Evolutionary conservation across 768 basidiomycete genomes (phyloP), one percentile per base, ranked within the genome.

Genomic region (Suillus luteus): DNA sequence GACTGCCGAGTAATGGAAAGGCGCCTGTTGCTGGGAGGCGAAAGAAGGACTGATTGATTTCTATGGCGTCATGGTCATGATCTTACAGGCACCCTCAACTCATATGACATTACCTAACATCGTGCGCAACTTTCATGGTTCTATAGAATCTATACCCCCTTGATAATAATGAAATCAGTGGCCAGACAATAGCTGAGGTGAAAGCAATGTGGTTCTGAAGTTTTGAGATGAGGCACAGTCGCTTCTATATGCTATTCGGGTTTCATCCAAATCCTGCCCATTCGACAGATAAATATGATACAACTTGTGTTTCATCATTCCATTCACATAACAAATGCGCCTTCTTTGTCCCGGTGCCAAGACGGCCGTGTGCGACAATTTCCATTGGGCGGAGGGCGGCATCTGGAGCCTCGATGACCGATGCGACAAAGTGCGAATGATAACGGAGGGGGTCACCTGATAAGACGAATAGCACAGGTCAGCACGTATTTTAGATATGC

Each of bases 261-360:
- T 63, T n/a, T 74, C 57, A 75, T 12, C 94, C 94, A 69, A 95
- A 96, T 12, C 92, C 91, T 40, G 93, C 91, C 94, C 94, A 96
- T 77, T 95, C 93, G 64, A 96, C 84, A 55, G 90, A 91, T 62
- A 90, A 82, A 77, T 92, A 93, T 0, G 87, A 85, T 2, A 86
- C 92, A 65, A 82, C 76, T 48, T 83, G 80, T 69, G 80, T 85
- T 58, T 81, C 82, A 41, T 92, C 89, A 69, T 96, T 88, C 90
- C 92, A 97, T 38, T 89, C 86, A 69, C 95, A 97, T 3, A 99
- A 77, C 37, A 99, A 77, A 74, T 98, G 96, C 0, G 94, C 87
- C 77, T 99, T 99, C 76, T 98, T 99, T 10, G 97, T 98, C 12
- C 92, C 97, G 4, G 97, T 99, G 1, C 96, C 97, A 40, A 99